Conservation (phyloP, 2,329 filamentous ascomycete genomes). For the Diaporthe batatas region DNA sequence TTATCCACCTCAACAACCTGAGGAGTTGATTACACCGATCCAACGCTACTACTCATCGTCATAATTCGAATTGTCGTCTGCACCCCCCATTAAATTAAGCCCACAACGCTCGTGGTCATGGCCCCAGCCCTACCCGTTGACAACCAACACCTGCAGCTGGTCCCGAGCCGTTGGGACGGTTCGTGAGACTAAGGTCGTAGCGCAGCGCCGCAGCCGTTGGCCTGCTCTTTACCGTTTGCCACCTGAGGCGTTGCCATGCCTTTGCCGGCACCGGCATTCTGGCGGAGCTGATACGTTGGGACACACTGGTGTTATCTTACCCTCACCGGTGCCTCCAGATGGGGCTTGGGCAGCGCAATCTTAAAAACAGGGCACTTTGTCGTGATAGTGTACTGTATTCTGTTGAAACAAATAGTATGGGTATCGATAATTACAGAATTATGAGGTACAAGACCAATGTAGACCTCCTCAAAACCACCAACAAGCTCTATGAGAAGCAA, state of each 20-base stretch:
- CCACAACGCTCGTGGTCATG: neutral
- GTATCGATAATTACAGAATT: constrained; percentile 36
- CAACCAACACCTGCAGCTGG: constrained; percentile 15
- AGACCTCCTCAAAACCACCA: neutral
- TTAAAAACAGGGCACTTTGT: neutral
- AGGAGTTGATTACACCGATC: neutral
- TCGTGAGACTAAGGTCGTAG: neutral
- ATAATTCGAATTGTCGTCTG: too few relatives aligned
- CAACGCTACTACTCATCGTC: neutral
- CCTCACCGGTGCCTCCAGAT: too few relatives aligned
- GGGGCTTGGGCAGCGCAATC: neutral
- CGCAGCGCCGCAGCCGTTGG: neutral
- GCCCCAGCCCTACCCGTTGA: constrained; percentile 7
- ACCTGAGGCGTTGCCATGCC: neutral
- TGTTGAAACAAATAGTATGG: constrained; percentile 17
- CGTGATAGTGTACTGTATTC: neutral
- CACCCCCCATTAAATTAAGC: neutral
- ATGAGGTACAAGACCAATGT: neutral
- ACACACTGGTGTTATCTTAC: neutral
- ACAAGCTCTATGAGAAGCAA: neutral
- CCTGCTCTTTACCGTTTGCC: neutral
- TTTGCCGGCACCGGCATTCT: neutral
- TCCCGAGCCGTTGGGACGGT: constrained; percentile 14
- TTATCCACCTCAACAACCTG: neutral
- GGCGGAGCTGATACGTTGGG: too few relatives aligned